Conservation (phyloP, 2,329 filamentous ascomycete species). For the Hymenoscyphus scutula region DNA sequence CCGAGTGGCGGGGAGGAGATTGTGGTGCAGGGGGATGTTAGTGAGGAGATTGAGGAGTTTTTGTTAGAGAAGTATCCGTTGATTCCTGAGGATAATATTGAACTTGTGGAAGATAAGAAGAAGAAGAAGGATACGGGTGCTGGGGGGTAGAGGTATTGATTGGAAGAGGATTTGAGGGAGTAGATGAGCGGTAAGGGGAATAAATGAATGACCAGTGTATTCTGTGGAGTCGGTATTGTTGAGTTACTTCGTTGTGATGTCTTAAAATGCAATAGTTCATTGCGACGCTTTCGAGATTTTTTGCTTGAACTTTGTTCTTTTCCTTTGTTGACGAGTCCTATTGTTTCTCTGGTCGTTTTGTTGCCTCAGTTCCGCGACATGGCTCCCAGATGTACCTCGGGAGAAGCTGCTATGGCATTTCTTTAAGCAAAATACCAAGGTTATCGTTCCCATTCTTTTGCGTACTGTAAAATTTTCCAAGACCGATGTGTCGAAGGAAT, state of each 20-base stretch:
- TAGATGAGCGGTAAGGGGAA: background rate
- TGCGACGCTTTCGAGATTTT: background rate
- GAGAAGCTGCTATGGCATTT: no score
- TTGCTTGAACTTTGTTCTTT: background rate
- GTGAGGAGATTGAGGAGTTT: constrained; percentile 91
- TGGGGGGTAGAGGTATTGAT: constrained; percentile 5
- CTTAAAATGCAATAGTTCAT: background rate
- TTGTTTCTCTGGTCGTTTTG: no score
- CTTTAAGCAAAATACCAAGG: no score
- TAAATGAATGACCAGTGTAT: background rate
- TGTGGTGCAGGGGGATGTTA: constrained; percentile 95
- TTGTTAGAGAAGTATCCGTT: constrained; percentile 83
- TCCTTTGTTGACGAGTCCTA: background rate
- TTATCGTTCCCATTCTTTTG: no score
- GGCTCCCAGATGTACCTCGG: no score
- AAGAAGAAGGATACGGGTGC: constrained; percentile 63
- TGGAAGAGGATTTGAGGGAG: background rate
- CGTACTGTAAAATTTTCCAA: no score
- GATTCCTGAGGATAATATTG: constrained; percentile 92
- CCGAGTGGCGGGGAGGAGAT: constrained; percentile 89
- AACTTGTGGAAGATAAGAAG: constrained; percentile 93
- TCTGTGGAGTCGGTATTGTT: background rate
- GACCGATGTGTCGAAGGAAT: no score
- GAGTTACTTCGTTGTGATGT: background rate
- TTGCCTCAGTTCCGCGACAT: no score